Conservation (phyloP, 2,329 filamentous ascomycete species). For the Ramichloridium luteum region DNA sequence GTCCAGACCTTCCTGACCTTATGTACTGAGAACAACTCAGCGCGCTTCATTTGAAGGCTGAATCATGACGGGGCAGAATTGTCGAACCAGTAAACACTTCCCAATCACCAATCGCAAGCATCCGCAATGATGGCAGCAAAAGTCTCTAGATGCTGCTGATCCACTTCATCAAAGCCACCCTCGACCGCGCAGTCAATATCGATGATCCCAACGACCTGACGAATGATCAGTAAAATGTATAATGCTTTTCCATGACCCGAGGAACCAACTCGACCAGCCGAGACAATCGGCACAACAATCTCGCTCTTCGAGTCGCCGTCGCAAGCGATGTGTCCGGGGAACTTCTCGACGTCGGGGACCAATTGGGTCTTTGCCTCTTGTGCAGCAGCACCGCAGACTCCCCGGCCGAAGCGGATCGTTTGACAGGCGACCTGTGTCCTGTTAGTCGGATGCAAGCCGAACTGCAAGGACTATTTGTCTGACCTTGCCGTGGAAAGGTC, state of each 20-base stretch:
- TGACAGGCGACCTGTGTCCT: constrained; percentile 55
- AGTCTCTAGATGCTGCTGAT: constrained; percentile 53
- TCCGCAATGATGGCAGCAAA: constrained; percentile 48
- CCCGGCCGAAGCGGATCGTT: constrained; percentile 58
- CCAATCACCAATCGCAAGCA: constrained; percentile 54
- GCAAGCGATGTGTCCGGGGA: constrained; percentile 73
- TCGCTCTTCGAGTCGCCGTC: constrained; percentile 66
- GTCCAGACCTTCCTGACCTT: no score
- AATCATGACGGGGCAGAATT: no score
- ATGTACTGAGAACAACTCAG: no score
- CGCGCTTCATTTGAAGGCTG: no score
- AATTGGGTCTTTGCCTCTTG: constrained; percentile 49
- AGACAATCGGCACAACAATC: constrained; percentile 64
- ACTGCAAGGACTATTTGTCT: no score
- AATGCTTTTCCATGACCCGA: no score
- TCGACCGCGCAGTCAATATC: constrained; percentile 63
- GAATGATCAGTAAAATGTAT: background rate
- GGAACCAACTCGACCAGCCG: constrained; percentile 34
- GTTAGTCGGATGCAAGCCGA: no score
- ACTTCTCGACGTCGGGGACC: constrained; percentile 55
- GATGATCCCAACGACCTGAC: constrained; percentile 57
- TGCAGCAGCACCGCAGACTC: constrained; percentile 65
- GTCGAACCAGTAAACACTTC: no score
- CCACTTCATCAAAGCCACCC: constrained; percentile 56
- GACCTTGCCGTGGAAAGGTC: constrained; percentile 64